phyloP scores from a whole-genome alignment of 2,329 filamentous ascomycete genomes.

The Laburnicola sp. region DNA sequence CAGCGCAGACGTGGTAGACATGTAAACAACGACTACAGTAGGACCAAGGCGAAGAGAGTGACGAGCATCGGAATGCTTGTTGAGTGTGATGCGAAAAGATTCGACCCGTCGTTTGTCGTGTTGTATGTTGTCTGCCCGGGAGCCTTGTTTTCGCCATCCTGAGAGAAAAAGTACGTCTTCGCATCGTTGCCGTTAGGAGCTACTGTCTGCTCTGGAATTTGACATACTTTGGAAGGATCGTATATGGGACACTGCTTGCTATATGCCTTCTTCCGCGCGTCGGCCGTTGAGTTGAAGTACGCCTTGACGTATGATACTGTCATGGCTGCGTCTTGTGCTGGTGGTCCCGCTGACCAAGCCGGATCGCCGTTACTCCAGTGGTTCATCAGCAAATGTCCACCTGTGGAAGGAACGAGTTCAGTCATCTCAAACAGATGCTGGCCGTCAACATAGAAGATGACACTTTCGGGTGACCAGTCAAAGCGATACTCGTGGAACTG shows the following conservation, averaged over 20 bases:
- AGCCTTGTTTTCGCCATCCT: constrained; percentile 27
- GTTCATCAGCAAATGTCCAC: constrained; percentile 70
- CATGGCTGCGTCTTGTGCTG: constrained; percentile 62
- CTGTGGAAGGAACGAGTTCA: constrained; percentile 59
- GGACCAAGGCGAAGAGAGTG: constrained; percentile 31
- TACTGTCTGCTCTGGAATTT: constrained; percentile 38
- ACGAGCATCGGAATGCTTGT: constrained; percentile 30
- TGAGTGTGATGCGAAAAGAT: constrained; percentile 22
- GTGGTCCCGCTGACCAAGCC: constrained; percentile 72
- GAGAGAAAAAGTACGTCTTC: constrained; percentile 45
- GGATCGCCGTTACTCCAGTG: constrained; percentile 79
- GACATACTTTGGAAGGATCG: constrained; percentile 36
- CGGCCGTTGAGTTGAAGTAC: constrained; percentile 73
- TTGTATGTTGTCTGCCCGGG: constrained; percentile 35
- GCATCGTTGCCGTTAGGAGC: constrained; percentile 35
- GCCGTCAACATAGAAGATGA: constrained; percentile 72
- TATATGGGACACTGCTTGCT: constrained; percentile 35
- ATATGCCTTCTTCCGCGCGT: constrained; percentile 33
- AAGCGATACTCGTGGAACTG: constrained; percentile 79
- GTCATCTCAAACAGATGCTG: constrained; percentile 59
- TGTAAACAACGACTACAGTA: constrained; percentile 19
- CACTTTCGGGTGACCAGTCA: constrained; percentile 66
- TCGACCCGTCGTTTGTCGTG: constrained; percentile 22
- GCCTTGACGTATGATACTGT: constrained; percentile 72
- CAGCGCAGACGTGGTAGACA: not conserved